A percentile compares a stretch with the other conserved stretches of the same genome.
Evolutionary conservation across 1,284 basidiomycete genomes (phyloP).

Genomic region (Irpex sp.): DNA sequence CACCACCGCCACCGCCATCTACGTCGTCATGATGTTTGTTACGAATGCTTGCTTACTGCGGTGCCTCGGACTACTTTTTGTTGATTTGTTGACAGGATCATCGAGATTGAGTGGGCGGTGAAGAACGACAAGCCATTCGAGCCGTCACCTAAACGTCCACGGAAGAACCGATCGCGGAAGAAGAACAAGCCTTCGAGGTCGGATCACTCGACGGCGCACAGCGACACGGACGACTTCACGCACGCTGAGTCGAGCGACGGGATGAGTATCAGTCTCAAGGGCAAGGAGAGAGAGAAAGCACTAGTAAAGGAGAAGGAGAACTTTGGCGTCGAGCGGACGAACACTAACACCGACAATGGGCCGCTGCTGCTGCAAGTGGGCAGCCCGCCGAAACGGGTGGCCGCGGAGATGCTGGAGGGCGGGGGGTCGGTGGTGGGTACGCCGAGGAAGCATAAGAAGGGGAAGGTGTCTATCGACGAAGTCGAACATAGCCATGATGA

Average conservation of each 20-base stretch:
- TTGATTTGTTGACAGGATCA: too few relatives aligned
- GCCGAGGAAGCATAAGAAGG: conserved; percentile 12
- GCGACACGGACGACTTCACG: not conserved
- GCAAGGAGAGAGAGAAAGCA: not conserved
- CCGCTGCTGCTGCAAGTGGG: not conserved
- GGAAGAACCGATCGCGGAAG: conserved; percentile 30
- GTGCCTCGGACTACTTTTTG: conserved; percentile 21
- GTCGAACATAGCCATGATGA: conserved; percentile 13
- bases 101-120: conserved; percentile 72
- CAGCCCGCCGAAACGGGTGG: conserved; percentile 11
- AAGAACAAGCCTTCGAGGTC: conserved; percentile 18
- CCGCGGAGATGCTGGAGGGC: conserved; percentile 13
- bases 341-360: not conserved
- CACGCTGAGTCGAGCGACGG: not conserved
- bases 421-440: conserved; percentile 2
- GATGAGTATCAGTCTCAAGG: not conserved
- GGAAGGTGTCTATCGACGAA: conserved; percentile 10
- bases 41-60: conserved; percentile 43
- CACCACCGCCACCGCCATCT: conserved; percentile 18
- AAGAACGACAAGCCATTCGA: conserved; percentile 55
- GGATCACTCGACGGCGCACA: not conserved
- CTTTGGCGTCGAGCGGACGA: not conserved
- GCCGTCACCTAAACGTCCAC: conserved; percentile 58
- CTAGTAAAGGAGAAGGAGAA: conserved; percentile 11
- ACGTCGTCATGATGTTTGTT: not conserved